Evolutionary conservation across 495 filamentous ascomycete species (phyloP), one percentile per base, ranked within the genome.

Genomic region (Schizothecium vesticola): DNA sequence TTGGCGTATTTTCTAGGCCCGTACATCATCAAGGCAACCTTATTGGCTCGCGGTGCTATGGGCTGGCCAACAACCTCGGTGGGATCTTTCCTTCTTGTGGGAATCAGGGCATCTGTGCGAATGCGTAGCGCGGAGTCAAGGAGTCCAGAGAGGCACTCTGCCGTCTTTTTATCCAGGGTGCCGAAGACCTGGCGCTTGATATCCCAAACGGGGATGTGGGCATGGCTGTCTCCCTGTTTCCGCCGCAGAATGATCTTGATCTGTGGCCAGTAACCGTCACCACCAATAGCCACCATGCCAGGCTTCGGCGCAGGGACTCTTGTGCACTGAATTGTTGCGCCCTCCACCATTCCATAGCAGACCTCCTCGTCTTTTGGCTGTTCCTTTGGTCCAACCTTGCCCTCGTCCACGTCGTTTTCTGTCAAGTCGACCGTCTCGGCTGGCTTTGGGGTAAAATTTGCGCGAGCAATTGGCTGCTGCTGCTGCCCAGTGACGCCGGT

Each of bases 321-420:
- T 69, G 88, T 82, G 22, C 91, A 89, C 55, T 89, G 89, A 66
- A 96, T 80, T 62, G 79, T 88, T 4, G 89, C 88, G 22, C 84
- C 82, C 51, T 92, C 87, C 22, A 97, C 74, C 75, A 88, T 89
- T 9, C 95, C 95, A 74, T 92, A 93, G 79, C 95, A 97, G 26
- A 97, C 90, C 72, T 92, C 88, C 72, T 89, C 60, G 68, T 80
- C 73, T 26, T 72, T 81, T 24, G 74, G 56, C 28, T 81, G 24
- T 65, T 77, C 72, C 24, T 69, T 79, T 7, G 74, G 63, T 60
- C 80, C 68, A 12, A 77, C 75, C 60, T 86, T 58, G 62, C 84
- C 63, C n/a, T 85, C 75, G 51, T 87, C 86, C 6, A 65, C 63
- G 51, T 91, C 90, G 26, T 83, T 84, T 19, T 81, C 80, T 3